Conservation (phyloP, 176 grass and related monocot species). For the Zoysia japonica region DNA sequence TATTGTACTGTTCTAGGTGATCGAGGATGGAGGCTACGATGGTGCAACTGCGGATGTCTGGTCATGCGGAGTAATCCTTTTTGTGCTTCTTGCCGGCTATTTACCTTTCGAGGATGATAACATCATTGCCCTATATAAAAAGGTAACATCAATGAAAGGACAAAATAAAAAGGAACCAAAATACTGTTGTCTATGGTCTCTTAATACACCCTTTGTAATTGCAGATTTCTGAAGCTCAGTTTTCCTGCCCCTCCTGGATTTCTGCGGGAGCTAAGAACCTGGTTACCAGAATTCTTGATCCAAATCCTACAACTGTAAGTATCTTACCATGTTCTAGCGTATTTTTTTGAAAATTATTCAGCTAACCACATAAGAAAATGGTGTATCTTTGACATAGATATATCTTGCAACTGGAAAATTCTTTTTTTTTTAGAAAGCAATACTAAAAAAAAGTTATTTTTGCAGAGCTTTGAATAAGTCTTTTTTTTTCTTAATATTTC, state of each 20-base stretch:
- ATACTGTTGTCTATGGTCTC: neutral
- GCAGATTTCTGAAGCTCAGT: slow-evolving; percentile 84
- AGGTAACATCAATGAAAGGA: slow-evolving; percentile 47
- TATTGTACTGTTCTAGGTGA: slow-evolving; percentile 55
- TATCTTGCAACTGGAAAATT: neutral
- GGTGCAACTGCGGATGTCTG: slow-evolving; percentile 92
- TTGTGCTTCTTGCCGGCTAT: slow-evolving; percentile 83
- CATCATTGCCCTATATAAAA: slow-evolving; percentile 89
- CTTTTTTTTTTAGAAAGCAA: neutral
- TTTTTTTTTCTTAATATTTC: slow-evolving; percentile 5
- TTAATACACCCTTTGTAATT: slow-evolving; percentile 27
- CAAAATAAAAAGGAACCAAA: neutral
- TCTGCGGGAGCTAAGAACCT: slow-evolving; percentile 85
- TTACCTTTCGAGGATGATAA: slow-evolving; percentile 97
- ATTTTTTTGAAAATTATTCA: neutral
- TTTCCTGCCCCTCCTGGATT: slow-evolving; percentile 88
- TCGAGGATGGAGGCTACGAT: slow-evolving; percentile 96
- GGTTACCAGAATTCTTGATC: slow-evolving; percentile 78
- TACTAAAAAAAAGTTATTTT: neutral
- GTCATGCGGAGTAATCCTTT: slow-evolving; percentile 99
- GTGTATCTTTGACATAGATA: too few relatives aligned
- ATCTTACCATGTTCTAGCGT: slow-evolving; percentile 21
- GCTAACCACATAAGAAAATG: neutral
- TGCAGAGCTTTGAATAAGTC: neutral
- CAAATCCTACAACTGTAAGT: slow-evolving; percentile 88